These are phyloP conservation scores for Pseudonectria foliicola DNA, from an alignment of 2,329 filamentous ascomycete species.

Conservation along the genomic window DNA sequence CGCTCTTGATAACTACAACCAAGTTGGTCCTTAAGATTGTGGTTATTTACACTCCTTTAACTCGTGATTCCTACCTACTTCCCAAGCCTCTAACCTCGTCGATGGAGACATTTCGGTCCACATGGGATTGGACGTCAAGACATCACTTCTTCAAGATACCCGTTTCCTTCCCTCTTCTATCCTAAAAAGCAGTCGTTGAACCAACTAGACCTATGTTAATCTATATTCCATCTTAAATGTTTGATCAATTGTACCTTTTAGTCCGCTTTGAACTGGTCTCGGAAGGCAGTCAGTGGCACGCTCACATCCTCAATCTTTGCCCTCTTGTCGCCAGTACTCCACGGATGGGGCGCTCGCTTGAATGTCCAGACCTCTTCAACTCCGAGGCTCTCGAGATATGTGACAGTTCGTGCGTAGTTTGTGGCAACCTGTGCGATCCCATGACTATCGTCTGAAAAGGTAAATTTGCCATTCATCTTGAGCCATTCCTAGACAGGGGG, in stretches of 20 bases:
- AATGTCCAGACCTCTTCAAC: conserved; percentile 57
- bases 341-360: conserved; percentile 29
- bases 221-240: conserved; percentile 8
- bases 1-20: too few species aligned
- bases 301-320: conserved; percentile 34
- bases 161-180: neutral
- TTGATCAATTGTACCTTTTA: conserved; percentile 2
- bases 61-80: too few species aligned
- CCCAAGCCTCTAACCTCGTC: too few species aligned
- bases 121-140: too few species aligned
- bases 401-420: conserved; percentile 66
- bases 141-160: conserved; percentile 3
- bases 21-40: too few species aligned
- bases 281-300: conserved; percentile 36
- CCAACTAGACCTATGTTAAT: conserved; percentile 6
- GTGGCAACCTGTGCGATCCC: conserved; percentile 79
- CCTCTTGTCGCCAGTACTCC: conserved; percentile 22
- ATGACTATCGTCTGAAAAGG: conserved; percentile 92
- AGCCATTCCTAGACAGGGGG: conserved; percentile 59
- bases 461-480: conserved; percentile 69
- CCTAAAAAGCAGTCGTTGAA: too few species aligned
- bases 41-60: too few species aligned
- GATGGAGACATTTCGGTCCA: too few species aligned
- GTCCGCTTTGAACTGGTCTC: conserved; percentile 18
- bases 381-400: conserved; percentile 61